Percentiles rank a stretch among this genome's conserved stretches.
phyloP scores from a whole-genome alignment of 345 rosid species.

The Arabis hirsuta region DNA sequence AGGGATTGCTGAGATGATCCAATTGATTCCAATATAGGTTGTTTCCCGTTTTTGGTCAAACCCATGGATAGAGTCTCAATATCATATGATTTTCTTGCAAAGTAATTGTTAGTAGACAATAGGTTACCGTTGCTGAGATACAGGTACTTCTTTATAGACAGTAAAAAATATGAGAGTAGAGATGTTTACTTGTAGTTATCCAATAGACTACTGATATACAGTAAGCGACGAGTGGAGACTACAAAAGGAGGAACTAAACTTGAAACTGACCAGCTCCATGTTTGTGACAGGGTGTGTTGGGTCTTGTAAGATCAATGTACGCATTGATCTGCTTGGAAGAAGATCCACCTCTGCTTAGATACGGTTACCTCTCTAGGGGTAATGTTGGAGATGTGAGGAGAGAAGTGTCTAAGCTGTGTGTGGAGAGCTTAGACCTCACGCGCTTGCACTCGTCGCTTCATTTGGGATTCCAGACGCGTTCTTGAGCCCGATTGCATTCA shows the following conservation, averaged over 20 bases:
- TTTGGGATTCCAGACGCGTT: constrained; percentile 81
- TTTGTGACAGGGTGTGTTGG: constrained; percentile 56
- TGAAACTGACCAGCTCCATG: background rate
- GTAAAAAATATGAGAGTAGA: constrained; percentile 1
- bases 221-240: background rate
- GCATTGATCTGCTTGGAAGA: constrained; percentile 73
- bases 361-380: constrained; percentile 67
- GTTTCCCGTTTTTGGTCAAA: too few species aligned
- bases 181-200: background rate
- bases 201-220: constrained; percentile 2
- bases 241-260: constrained; percentile 1
- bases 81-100: background rate
- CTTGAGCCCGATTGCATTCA: constrained; percentile 80
- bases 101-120: background rate
- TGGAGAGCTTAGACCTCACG: constrained; percentile 77
- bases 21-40: too few species aligned
- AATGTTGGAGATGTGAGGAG: constrained; percentile 65
- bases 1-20: too few species aligned
- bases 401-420: constrained; percentile 73
- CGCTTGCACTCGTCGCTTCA: constrained; percentile 74
- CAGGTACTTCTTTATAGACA: background rate
- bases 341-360: constrained; percentile 73
- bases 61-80: background rate
- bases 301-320: constrained; percentile 69
- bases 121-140: background rate